Conservation (phyloP, 805 yeast species). For the Cyberlindnera mississippiensis region DNA sequence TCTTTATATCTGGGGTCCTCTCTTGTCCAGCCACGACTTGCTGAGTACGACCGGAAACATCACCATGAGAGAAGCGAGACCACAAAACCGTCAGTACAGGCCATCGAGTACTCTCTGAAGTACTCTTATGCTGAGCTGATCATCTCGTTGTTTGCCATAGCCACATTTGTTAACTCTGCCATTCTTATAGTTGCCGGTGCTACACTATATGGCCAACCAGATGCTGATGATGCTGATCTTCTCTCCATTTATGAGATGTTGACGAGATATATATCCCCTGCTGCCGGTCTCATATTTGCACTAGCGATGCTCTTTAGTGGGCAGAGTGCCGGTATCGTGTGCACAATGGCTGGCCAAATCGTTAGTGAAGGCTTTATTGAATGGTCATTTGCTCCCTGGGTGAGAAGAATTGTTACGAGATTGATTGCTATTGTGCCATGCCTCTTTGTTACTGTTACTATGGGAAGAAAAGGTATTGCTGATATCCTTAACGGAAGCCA, state of each 20-base stretch:
- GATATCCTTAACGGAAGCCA: constrained; percentile 75
- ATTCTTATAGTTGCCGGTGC: constrained; percentile 91
- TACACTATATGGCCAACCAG: constrained; percentile 61
- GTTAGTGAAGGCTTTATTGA: constrained; percentile 85
- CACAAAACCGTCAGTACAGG: constrained; percentile 73
- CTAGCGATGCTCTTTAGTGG: constrained; percentile 85
- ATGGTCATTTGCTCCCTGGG: constrained; percentile 80
- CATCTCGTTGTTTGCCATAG: constrained; percentile 78
- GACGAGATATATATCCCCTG: constrained; percentile 64
- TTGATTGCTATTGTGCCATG: constrained; percentile 85
- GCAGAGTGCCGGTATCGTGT: constrained; percentile 93
- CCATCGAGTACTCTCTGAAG: constrained; percentile 73
- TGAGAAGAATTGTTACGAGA: constrained; percentile 75
- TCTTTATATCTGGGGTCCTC: constrained; percentile 82
- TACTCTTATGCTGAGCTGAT: constrained; percentile 81
- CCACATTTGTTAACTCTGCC: constrained; percentile 88
- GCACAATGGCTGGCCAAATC: constrained; percentile 92
- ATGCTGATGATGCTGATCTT: constrained; percentile 74
- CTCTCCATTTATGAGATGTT: constrained; percentile 75
- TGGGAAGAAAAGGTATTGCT: constrained; percentile 81
- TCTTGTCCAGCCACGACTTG: constrained; percentile 77
- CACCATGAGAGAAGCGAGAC: constrained; percentile 39
- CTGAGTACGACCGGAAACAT: constrained; percentile 63
- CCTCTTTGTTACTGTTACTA: constrained; percentile 60
- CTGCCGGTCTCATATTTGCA: constrained; percentile 89